These are phyloP conservation scores for Globisporangium nagaii DNA, from an alignment of 352 stramenopile species.

Conservation along the genomic window DNA sequence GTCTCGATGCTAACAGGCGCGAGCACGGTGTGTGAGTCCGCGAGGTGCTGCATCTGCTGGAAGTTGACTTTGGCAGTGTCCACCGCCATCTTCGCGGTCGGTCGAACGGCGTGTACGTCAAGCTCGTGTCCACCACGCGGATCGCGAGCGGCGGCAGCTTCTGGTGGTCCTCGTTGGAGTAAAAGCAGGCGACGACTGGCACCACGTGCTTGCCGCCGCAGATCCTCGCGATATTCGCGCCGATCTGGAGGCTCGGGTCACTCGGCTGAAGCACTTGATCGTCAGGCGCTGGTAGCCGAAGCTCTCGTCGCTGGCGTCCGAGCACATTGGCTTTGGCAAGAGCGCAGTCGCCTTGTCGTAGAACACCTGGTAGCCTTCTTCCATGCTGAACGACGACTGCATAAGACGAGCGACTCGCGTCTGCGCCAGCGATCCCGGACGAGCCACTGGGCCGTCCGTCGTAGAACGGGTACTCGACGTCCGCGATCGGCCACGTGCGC, in stretches of 20 bases:
- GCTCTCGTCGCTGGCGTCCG: slow-evolving; percentile 30
- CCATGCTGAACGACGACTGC: slow-evolving; percentile 8
- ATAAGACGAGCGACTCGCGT: neutral
- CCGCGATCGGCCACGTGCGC: neutral
- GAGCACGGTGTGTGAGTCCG: neutral
- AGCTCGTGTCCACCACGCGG: slow-evolving; percentile 24
- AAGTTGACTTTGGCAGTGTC: slow-evolving; percentile 22
- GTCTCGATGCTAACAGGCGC: slow-evolving; percentile 11
- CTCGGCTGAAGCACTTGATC: slow-evolving; percentile 35
- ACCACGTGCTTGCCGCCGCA: slow-evolving; percentile 43
- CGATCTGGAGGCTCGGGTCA: slow-evolving; percentile 18
- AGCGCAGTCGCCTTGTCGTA: neutral
- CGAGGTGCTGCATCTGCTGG: neutral
- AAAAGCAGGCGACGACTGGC: slow-evolving; percentile 35
- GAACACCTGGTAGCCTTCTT: slow-evolving; percentile 3
- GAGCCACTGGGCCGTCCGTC: slow-evolving; percentile 23
- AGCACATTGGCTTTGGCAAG: slow-evolving; percentile 6
- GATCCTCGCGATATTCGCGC: slow-evolving; percentile 20
- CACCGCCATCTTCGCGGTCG: slow-evolving; percentile 33
- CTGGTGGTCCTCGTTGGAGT: slow-evolving; percentile 18
- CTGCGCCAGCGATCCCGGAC: slow-evolving; percentile 18
- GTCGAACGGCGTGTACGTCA: slow-evolving; percentile 49
- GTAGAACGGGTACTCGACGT: slow-evolving; percentile 20
- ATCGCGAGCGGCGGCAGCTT: slow-evolving; percentile 41
- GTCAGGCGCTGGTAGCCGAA: slow-evolving; percentile 37